Conservation (phyloP, 1,284 basidiomycete genomes). For the Phellinidium pouzarii region DNA sequence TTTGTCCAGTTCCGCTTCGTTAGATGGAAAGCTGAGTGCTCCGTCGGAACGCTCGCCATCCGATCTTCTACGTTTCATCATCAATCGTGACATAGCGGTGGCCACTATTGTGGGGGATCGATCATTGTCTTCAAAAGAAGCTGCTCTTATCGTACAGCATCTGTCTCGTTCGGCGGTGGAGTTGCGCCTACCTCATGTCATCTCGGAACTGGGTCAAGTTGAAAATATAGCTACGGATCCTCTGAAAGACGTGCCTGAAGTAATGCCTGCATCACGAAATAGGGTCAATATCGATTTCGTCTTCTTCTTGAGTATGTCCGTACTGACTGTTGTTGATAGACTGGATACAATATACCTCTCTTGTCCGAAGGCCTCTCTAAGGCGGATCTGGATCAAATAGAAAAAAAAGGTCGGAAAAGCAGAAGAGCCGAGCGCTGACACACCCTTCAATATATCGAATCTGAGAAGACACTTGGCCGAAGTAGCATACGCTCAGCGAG, state of each 20-base stretch:
- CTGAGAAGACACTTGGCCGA: constrained; percentile 61
- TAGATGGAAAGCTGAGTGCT: no score
- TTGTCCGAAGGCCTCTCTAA: no score
- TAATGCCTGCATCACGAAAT: constrained; percentile 12
- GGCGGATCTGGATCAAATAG: no score
- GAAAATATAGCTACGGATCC: constrained; percentile 42
- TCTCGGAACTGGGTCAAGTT: constrained; percentile 50
- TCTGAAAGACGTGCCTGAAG: constrained; percentile 35
- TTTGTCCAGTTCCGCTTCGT: background rate
- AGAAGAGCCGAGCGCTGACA: constrained; percentile 30
- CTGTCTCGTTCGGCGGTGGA: constrained; percentile 57
- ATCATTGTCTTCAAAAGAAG: constrained; percentile 45
- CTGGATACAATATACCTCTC: no score
- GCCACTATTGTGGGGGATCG: constrained; percentile 51
- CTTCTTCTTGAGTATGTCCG: background rate
- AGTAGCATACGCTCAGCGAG: constrained; percentile 54
- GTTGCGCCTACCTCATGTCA: constrained; percentile 41
- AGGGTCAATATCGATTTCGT: constrained; percentile 11
- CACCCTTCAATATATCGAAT: constrained; percentile 70
- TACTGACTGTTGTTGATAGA: background rate
- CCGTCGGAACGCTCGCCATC: constrained; percentile 24
- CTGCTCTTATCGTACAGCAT: constrained; percentile 44
- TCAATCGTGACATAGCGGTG: constrained; percentile 45
- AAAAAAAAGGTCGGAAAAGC: constrained; percentile 20
- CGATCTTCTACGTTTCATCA: constrained; percentile 41